phyloP scores from a whole-genome alignment of 345 rosid genomes.

The Populus davidiana region DNA sequence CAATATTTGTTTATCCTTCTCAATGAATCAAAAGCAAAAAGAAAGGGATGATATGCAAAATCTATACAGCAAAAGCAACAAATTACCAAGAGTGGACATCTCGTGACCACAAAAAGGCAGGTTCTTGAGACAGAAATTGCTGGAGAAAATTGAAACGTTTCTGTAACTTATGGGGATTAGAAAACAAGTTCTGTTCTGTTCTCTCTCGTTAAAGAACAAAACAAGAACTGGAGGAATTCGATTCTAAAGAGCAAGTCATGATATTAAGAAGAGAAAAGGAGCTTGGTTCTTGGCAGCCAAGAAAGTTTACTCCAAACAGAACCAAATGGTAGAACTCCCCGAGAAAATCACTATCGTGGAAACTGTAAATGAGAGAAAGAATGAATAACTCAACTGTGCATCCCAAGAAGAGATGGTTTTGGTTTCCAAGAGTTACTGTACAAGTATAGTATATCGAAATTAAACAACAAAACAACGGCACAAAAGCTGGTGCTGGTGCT shows the following conservation, averaged over 20 bases:
- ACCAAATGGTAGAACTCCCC: too few relatives aligned
- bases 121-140: not conserved
- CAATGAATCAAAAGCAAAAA: not conserved
- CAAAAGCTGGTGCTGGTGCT: too few relatives aligned
- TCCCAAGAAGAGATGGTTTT: not conserved
- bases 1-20: not conserved
- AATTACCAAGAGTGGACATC: constrained; percentile 4
- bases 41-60: not conserved
- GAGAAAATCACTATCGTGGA: too few relatives aligned
- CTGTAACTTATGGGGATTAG: not conserved
- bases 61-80: not conserved
- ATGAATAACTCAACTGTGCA: not conserved
- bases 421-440: not conserved
- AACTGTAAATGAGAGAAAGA: too few relatives aligned
- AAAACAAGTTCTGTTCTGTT: not conserved
- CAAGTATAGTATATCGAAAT: not conserved
- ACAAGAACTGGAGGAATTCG: too few relatives aligned
- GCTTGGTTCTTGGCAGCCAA: too few relatives aligned
- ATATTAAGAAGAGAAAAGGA: too few relatives aligned
- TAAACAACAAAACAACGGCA: not conserved
- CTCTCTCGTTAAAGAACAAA: too few relatives aligned
- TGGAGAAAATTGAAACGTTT: not conserved
- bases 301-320: too few relatives aligned
- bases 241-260: too few relatives aligned
- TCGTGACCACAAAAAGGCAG: constrained; percentile 6